Conservation (phyloP, 768 basidiomycete species). For the Cantharellus anzutake region DNA sequence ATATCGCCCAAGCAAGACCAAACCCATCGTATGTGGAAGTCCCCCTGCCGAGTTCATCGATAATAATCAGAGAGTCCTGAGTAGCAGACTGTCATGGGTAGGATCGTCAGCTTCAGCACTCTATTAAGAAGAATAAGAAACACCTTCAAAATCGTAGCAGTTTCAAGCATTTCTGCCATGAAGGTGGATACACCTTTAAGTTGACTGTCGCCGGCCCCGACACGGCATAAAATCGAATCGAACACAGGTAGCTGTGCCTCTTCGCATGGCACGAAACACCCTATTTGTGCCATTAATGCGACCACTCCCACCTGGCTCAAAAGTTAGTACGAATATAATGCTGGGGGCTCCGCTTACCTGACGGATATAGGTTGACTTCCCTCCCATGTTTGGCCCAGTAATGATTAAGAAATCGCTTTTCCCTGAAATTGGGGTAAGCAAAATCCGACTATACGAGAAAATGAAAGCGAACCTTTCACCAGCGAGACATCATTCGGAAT, state of each 20-base stretch:
- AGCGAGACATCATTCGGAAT: conserved; percentile 93
- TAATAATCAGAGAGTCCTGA: conserved; percentile 84
- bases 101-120: background rate
- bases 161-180: conserved; percentile 99
- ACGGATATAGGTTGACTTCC: conserved; percentile 93
- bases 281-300: conserved; percentile 86
- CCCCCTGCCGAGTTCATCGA: conserved; percentile 90
- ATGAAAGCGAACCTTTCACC: conserved; percentile 44
- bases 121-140: conserved; percentile 11
- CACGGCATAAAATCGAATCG: conserved; percentile 86
- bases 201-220: conserved; percentile 95
- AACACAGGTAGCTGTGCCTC: conserved; percentile 80
- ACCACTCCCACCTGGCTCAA: conserved; percentile 65
- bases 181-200: conserved; percentile 96
- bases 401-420: conserved; percentile 91
- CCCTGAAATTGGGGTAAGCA: conserved; percentile 21
- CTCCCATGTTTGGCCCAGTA: conserved; percentile 98
- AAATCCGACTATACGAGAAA: background rate
- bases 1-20: conserved; percentile 96
- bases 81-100: conserved; percentile 50
- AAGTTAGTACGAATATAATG: background rate
- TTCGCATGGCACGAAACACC: conserved; percentile 86
- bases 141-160: conserved; percentile 81
- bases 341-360: conserved; percentile 28
- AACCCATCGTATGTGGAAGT: conserved; percentile 97